Conservation (phyloP, 345 rosid species). For the Aegle marmelos region DNA sequence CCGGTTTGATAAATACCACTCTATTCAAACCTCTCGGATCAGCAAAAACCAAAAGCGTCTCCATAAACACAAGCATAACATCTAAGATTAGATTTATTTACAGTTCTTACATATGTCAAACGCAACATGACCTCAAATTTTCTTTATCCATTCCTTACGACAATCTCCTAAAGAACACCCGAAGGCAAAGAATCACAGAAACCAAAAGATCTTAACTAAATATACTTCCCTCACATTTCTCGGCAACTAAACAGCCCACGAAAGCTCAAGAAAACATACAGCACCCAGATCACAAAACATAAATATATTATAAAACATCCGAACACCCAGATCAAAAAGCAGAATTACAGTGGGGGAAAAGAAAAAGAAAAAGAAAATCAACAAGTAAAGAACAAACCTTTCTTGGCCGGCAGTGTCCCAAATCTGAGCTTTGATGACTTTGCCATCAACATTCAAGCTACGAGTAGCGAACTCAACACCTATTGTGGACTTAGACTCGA, state of each 20-base stretch:
- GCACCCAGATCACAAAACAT: conserved; percentile 19
- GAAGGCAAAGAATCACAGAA: neutral
- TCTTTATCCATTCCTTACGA: neutral
- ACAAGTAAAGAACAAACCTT: conserved; percentile 38
- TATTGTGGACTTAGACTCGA: conserved; percentile 89
- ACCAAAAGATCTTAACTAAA: neutral
- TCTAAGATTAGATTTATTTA: neutral
- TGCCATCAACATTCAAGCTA: conserved; percentile 77
- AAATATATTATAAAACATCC: neutral
- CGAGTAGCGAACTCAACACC: conserved; percentile 98
- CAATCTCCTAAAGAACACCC: neutral
- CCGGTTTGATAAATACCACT: neutral
- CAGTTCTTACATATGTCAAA: neutral
- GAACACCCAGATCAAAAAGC: conserved; percentile 10
- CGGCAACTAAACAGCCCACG: conserved; percentile 1
- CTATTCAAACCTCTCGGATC: conserved; percentile 5
- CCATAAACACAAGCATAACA: neutral
- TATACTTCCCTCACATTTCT: neutral
- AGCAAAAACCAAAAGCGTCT: neutral
- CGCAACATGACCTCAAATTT: neutral
- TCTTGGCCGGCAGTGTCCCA: conserved; percentile 99
- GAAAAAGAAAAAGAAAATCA: no score
- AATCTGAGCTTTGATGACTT: conserved; percentile 94
- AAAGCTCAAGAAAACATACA: conserved; percentile 12
- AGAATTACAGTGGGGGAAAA: neutral